Base-by-base conservation (phyloP, 225 moss, liverwort and hornwort species). In the Asterella californica region DNA sequence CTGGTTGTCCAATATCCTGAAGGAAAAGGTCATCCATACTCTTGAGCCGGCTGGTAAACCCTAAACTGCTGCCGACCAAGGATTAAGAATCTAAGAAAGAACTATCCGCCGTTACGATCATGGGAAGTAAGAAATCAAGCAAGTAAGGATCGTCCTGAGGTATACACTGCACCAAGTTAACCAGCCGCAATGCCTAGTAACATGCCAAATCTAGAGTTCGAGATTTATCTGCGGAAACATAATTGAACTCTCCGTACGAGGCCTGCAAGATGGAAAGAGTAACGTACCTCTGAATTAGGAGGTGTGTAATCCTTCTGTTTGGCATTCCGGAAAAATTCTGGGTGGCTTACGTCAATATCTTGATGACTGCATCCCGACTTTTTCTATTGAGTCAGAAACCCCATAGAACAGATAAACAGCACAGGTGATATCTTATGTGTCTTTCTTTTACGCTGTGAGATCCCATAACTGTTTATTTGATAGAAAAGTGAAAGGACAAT, bases 1-100 rank as follows among this genome's bases (percentile, higher is more conserved):
- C 94, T 33, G 92, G 94, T 81, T 92, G 94, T 83, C 94, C 94
- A 55, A 89, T 69, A 83, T 94, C 94, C 94, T 92, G 90, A 70
- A n/a, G n/a, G 61, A 63, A 17, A 25, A 25, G 19, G 57, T 24
- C 57, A 61, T 21, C n/a, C 37, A 49, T 33, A 76, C 10, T 76
- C 38, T 12, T 15, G 38, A 25, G 30, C 21, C 34, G n/a, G n/a
- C n/a, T n/a, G n/a, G n/a, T n/a, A n/a, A n/a, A n/a, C n/a, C n/a
- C n/a, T n/a, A 5, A 75, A 36, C 34, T n/a, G 18, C 52, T 29
- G 15, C 19, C 48, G 67, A 67, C 14, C 34, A 67, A 36, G 9
- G 36, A 14, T 15, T 4, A 17, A 32, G 32, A 12, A 53, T 67
- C 30, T 30, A 32, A 65, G 4, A 2, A 19, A 67, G 65, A 67